Percentiles rank a stretch among this genome's conserved stretches.
Evolutionary conservation across 257 asterid species (phyloP).

Genomic region (Echium plantagineum): DNA sequence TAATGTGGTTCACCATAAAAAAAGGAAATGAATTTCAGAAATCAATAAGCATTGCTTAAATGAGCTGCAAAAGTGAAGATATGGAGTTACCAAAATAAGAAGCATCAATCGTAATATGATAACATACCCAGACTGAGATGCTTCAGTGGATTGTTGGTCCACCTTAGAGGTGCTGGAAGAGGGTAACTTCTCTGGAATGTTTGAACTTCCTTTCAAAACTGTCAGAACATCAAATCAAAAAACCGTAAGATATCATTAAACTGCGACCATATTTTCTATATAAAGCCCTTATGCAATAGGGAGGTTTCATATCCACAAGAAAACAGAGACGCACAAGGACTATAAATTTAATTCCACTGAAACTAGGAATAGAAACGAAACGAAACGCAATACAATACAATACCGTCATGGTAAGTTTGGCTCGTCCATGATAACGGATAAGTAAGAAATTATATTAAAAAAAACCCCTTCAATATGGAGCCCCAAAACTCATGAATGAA

Average conservation of each 20-base stretch:
- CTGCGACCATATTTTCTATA: not conserved
- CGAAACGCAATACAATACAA: too few relatives aligned
- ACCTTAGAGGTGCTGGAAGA: conserved; percentile 48
- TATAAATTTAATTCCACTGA: too few relatives aligned
- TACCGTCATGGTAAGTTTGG: too few relatives aligned
- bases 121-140: conserved; percentile 70
- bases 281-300: not conserved
- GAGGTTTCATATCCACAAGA: not conserved
- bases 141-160: conserved; percentile 66
- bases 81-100: not conserved
- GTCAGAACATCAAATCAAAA: conserved; percentile 17
- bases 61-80: not conserved
- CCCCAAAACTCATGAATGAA: too few relatives aligned
- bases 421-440: too few relatives aligned
- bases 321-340: too few relatives aligned
- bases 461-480: too few relatives aligned
- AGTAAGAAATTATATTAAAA: too few relatives aligned
- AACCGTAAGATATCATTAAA: not conserved
- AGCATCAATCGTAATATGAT: not conserved
- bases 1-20: too few relatives aligned
- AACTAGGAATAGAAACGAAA: too few relatives aligned
- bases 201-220: conserved; percentile 86
- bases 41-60: too few relatives aligned
- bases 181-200: conserved; percentile 69
- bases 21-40: too few relatives aligned